Base-by-base conservation (phyloP, 352 stramenopile genomes). In the Globisporangium alternatum region DNA sequence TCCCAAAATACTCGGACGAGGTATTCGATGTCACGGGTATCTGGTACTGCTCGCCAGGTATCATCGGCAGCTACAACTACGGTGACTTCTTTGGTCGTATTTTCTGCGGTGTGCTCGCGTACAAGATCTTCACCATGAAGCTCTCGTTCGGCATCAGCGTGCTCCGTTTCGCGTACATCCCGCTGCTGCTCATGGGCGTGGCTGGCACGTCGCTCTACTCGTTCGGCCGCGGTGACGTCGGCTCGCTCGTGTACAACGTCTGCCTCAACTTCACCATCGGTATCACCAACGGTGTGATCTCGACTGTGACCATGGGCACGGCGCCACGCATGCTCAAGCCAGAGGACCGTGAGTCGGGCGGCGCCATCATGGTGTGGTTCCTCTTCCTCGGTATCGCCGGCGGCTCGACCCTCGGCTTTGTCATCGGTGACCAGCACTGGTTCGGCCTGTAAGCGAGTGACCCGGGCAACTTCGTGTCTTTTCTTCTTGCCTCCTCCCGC, bases 41-140 rank as follows among this genome's bases (percentile, higher is more conserved):
- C 15, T 89, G 79, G 81, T 86, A 83, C 67, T 83, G 72, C 57
- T 64, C 77, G 19, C 81, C 81, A 0, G 81, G 81, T n/a, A 80
- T 90, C 33, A 77, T 90, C 15, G 81, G 72, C 19, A 68, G 56
- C 25, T 90, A 85, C 77, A 87, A 87, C 79, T 90, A 80, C 74
- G 79, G 79, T 15, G 79, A 89, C 64, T 83, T 83, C 60, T 72
- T 88, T 49, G 81, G 79, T 8, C 81, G 81, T 60, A 61, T 88
- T 31, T 48, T 86, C 49, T 86, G 70, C 53, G 72, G 71, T 13
- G 77, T 74, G 30, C 65, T 71, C 8, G 74, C 83, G 30, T 87
- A 85, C 70, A 84, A 80, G 52, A 51, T 84, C 30, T 83, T 90
- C 52, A 86, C 67, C 39, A 78, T 82, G 66, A 69, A 82, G 49